These are phyloP conservation scores for Phyllosticta citriasiana DNA, from an alignment of 2,329 filamentous ascomycete species.

Conservation along the genomic window DNA sequence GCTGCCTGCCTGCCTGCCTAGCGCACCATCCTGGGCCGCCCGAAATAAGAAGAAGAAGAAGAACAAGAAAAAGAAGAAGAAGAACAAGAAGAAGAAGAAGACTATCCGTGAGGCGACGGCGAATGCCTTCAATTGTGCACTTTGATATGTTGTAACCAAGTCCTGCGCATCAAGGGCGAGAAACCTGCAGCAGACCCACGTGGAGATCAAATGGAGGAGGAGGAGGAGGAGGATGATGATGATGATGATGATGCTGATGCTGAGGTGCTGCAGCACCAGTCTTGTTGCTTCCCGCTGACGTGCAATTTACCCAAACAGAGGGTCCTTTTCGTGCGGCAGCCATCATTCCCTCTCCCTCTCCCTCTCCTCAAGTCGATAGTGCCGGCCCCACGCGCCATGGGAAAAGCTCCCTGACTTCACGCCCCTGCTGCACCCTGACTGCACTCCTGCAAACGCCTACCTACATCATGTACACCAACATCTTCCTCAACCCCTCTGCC, in stretches of 20 bases:
- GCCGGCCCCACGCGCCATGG: background rate
- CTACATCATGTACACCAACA: background rate
- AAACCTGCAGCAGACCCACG: background rate
- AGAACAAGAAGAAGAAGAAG: background rate
- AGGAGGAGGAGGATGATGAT: no score
- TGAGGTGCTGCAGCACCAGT: no score
- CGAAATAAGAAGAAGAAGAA: no score
- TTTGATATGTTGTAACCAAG: no score
- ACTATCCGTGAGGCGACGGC: no score
- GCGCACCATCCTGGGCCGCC: no score
- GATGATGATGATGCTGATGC: no score
- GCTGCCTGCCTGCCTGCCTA: background rate
- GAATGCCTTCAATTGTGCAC: no score
- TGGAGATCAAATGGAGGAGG: no score
- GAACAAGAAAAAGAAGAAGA: no score
- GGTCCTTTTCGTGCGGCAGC: background rate
- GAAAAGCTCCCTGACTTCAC: background rate
- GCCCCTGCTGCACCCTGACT: background rate
- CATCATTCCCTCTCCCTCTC: background rate
- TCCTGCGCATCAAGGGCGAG: no score
- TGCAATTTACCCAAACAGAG: background rate
- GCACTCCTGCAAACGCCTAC: background rate
- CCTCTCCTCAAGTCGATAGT: background rate
- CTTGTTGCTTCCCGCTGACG: no score
- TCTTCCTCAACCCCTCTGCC: slow-evolving; percentile 22